These are phyloP conservation scores for Suillus bovinus DNA, from an alignment of 768 basidiomycete species.

Conservation along the genomic window DNA sequence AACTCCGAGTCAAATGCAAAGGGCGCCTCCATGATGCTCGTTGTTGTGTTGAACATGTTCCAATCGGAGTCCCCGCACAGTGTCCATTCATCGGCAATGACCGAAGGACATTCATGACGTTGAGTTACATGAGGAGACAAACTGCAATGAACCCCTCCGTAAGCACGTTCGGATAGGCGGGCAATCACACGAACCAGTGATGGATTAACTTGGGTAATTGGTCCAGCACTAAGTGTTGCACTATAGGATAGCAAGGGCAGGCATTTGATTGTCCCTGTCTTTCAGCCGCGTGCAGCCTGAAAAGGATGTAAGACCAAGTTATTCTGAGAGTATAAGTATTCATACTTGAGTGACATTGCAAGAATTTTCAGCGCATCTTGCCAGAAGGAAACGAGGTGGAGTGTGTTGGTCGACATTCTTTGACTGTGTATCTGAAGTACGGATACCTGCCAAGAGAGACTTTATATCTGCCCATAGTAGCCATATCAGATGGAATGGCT, in stretches of 20 bases:
- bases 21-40: neutral
- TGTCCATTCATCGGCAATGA: no score
- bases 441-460: neutral
- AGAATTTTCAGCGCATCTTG: neutral
- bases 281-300: neutral
- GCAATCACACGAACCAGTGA: neutral
- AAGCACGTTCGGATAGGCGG: neutral
- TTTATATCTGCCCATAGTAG: neutral
- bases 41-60: neutral
- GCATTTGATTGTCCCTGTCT: neutral
- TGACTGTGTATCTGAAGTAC: neutral
- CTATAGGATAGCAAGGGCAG: neutral
- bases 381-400: neutral
- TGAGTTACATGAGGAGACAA: neutral
- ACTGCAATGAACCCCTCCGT: neutral
- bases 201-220: neutral
- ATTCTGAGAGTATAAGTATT: neutral
- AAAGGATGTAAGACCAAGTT: neutral
- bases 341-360: neutral
- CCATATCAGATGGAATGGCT: neutral
- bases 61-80: fast-evolving
- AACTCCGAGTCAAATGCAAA: neutral
- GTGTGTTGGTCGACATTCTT: neutral
- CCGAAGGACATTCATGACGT: neutral
- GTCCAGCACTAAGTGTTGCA: no score